Base-by-base conservation (phyloP, 2,329 filamentous ascomycete genomes). In the Alternaria rosae region DNA sequence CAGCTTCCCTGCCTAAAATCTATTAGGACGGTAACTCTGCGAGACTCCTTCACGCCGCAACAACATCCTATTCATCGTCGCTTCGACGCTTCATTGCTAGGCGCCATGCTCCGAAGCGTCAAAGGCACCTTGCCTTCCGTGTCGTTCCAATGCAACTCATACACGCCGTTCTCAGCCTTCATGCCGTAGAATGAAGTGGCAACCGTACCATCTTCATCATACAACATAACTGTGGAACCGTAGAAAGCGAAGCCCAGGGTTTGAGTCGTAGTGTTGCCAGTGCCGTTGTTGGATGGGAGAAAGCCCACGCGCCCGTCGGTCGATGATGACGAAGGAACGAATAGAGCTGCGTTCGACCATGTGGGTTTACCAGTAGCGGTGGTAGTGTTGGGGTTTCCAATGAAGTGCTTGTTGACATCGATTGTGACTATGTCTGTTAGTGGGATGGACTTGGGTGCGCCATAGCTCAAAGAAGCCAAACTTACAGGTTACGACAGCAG, bases 401-500 rank as follows among this genome's bases (percentile, higher is more conserved):
- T 20, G 11, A 54, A 54, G 17, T 54, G 38, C 10, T 44, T 21
- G 23, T 8, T 23, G 38, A 5, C 17, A n/a, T 54, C 25, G 15
- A 41, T 43, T 20, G 38, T n/a, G 17, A 54, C 51, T 54, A 10
- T 21, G 3, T 15, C 11, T 44, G 3, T 54, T 54, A 54, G 51
- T n/a, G 35, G 35, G 35, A 38, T 38, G 35, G 17, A 38, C 35
- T 38, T 38, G 35, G 35, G 35, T 38, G 17, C 35, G 35, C 35
- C 15, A 38, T 38, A n/a, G 35, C 35, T 38, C n/a, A 5, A 38
- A 38, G 5, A 48, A 21, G 25, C 23, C 41, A 11, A 17, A 54
- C 52, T 25, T 32, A 57, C 54, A 57, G 17, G 8, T 51, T 13
- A 57, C 54, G 2, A 57, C 44, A n/a, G 32, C 54, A 51, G 54